Conservation (phyloP, 192 early-diverging fungal genomes). For the Coemansia sp. region DNA sequence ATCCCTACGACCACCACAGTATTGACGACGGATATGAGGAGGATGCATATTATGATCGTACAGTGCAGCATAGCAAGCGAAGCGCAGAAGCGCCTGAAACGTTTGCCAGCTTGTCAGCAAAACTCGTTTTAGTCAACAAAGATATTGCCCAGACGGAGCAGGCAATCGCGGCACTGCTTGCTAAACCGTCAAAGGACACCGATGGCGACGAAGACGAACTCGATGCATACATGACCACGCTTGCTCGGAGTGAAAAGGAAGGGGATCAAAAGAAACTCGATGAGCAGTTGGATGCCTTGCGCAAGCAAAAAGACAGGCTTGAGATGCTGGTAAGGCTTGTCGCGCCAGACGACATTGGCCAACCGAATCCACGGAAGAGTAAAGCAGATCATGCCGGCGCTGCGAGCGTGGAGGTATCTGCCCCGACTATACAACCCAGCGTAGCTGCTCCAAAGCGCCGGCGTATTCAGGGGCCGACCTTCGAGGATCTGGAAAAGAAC, state of each 20-base stretch:
- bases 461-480: conserved; percentile 12
- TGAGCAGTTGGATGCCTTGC: conserved; percentile 50
- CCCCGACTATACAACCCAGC: not conserved
- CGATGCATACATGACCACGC: conserved; percentile 66
- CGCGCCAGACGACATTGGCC: conserved; percentile 22
- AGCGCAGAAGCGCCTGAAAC: conserved; percentile 62
- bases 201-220: conserved; percentile 60
- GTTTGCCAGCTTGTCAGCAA: conserved; percentile 59
- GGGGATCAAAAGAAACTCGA: conserved; percentile 49
- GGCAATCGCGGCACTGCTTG: conserved; percentile 3
- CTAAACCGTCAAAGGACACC: not conserved
- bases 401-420: too few species aligned
- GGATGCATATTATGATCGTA: conserved; percentile 67
- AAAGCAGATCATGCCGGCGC: not conserved
- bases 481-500: conserved; percentile 7
- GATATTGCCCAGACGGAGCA: conserved; percentile 39
- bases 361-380: not conserved
- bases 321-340: conserved; percentile 28
- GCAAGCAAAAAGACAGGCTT: conserved; percentile 40
- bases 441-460: conserved; percentile 9
- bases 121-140: conserved; percentile 32
- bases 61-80: conserved; percentile 16
- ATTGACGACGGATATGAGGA: conserved; percentile 53
- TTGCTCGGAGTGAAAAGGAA: conserved; percentile 51
- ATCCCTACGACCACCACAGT: conserved; percentile 3